Percentiles rank a stretch among this genome's conserved stretches.
phyloP scores from a whole-genome alignment of 345 rosid genomes.

The Populus nigra region DNA sequence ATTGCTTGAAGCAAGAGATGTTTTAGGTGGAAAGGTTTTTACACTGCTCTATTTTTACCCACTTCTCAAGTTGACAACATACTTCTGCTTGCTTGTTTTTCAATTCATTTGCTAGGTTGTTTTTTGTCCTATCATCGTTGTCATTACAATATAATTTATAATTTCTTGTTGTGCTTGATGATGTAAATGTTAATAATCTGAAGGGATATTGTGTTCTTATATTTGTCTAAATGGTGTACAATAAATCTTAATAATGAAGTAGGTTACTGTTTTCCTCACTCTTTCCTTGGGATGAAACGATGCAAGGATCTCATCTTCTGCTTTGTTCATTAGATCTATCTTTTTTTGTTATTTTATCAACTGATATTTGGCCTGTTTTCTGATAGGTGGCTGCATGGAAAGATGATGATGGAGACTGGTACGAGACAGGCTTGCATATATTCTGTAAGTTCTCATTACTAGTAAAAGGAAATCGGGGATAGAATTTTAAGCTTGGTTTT shows the following conservation, averaged over 20 bases:
- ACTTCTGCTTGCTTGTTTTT: background rate
- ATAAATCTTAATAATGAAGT: background rate
- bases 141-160: background rate
- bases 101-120: background rate
- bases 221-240: background rate
- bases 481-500: background rate
- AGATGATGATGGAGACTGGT: slow-evolving; percentile 93
- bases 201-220: background rate
- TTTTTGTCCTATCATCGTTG: background rate
- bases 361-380: slow-evolving; percentile 10
- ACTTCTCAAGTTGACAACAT: background rate
- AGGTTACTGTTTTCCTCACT: background rate
- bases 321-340: background rate
- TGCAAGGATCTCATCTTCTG: background rate
- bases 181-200: background rate
- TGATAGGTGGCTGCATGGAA: slow-evolving; percentile 90
- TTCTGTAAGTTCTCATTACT: slow-evolving; percentile 61
- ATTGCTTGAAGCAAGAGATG: slow-evolving; percentile 85
- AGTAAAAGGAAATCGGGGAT: background rate
- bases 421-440: slow-evolving; percentile 89
- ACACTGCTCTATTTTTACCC: background rate
- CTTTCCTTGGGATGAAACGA: background rate
- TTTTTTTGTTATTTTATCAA: background rate
- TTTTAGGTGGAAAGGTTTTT: slow-evolving; percentile 92
- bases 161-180: background rate